Evolutionary conservation across 257 asterid genomes (phyloP).

Genomic region (Solanum piurae): DNA sequence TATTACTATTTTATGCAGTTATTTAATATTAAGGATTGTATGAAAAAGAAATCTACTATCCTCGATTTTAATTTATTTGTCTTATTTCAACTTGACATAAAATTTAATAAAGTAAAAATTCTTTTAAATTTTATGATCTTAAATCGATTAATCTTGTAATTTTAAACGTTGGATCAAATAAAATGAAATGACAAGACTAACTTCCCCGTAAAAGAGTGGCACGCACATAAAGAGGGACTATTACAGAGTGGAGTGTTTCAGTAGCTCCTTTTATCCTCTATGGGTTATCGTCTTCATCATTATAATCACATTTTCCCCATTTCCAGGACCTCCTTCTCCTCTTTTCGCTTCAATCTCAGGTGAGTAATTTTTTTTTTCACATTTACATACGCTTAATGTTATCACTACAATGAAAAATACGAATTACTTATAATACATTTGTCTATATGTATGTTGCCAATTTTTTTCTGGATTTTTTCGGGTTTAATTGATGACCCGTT

Average conservation of each 20-base stretch:
- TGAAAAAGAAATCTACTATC: too few species aligned
- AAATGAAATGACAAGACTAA: too few species aligned
- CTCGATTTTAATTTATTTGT: too few species aligned
- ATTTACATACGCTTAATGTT: not conserved
- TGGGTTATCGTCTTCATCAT: slow-evolving; percentile 26
- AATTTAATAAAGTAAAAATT: too few species aligned
- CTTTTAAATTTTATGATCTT: too few species aligned
- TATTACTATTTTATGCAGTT: too few species aligned
- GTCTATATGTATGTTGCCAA: not conserved
- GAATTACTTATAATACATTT: not conserved
- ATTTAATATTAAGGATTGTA: too few species aligned
- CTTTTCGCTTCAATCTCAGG: slow-evolving; percentile 3
- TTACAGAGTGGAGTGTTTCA: not conserved
- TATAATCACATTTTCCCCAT: slow-evolving; percentile 2
- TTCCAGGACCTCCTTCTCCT: slow-evolving; percentile 7
- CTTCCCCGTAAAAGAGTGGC: not conserved
- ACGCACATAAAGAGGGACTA: not conserved
- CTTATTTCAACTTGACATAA: too few species aligned
- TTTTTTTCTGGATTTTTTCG: not conserved
- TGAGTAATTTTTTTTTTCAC: not conserved
- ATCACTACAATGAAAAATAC: not conserved
- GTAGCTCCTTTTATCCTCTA: slow-evolving; percentile 5
- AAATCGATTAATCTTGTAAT: too few species aligned
- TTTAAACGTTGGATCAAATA: fast-evolving
- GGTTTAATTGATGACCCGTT: not conserved